These are phyloP conservation scores for Cyclocybe cylindracea DNA, from an alignment of 768 basidiomycete species.

Conservation along the genomic window DNA sequence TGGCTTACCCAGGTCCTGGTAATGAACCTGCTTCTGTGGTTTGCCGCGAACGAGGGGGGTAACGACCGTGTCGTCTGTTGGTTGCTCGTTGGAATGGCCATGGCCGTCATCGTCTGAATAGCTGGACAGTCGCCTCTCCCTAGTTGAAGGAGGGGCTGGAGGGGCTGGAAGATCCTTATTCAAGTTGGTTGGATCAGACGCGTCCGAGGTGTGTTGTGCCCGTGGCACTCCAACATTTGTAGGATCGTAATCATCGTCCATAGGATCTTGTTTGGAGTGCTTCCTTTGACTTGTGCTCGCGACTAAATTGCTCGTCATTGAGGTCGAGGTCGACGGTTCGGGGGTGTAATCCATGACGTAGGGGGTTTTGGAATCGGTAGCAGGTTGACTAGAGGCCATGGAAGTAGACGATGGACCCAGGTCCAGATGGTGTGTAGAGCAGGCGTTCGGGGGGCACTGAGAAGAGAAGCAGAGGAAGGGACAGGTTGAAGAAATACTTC, in stretches of 20 bases:
- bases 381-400: conserved; percentile 1
- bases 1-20: conserved; percentile 56
- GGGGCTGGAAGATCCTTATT: conserved; percentile 1
- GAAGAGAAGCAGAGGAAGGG: no score
- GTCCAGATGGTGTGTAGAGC: no score
- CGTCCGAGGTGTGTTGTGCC: neutral
- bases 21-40: conserved; percentile 40
- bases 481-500: no score
- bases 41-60: conserved; percentile 49
- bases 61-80: conserved; percentile 30
- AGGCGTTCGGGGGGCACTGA: no score
- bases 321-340: conserved; percentile 2
- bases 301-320: neutral
- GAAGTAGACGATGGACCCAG: neutral
- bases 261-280: neutral
- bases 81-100: conserved; percentile 7
- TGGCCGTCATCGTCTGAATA: conserved; percentile 16
- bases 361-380: neutral
- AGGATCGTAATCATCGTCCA: conserved; percentile 11
- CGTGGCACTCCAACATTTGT: conserved; percentile 7
- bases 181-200: conserved; percentile 1
- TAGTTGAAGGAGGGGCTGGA: no score
- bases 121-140: neutral
- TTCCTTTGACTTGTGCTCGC: conserved; percentile 6
- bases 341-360: neutral